These are phyloP conservation scores for Syzygium jambos DNA, from an alignment of 345 rosid species.

Conservation along the genomic window DNA sequence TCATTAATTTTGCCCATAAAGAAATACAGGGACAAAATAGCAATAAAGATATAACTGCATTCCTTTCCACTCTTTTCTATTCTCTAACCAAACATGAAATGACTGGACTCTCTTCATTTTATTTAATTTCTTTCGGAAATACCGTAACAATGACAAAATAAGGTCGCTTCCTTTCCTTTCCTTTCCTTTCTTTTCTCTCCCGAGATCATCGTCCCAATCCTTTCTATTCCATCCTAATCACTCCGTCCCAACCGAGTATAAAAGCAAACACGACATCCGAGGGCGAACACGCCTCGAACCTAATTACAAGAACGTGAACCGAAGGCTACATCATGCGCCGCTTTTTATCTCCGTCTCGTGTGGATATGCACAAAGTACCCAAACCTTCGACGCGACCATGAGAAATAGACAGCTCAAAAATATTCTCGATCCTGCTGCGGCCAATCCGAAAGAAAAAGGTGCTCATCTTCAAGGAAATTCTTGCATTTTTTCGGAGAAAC, in stretches of 20 bases:
- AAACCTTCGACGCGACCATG: too few relatives aligned
- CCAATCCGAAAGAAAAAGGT: not conserved
- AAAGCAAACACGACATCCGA: not conserved
- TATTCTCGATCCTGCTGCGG: too few relatives aligned
- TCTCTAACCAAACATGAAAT: too few relatives aligned
- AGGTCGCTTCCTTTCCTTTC: not conserved
- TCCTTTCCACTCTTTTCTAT: too few relatives aligned
- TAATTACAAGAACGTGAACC: too few relatives aligned
- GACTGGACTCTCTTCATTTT: not conserved
- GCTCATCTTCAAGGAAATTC: not conserved
- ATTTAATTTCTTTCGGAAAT: not conserved
- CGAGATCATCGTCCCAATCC: not conserved
- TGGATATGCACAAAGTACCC: not conserved
- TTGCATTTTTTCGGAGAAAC: too few relatives aligned
- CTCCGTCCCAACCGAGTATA: not conserved
- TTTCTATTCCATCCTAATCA: not conserved
- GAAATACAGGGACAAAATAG: too few relatives aligned
- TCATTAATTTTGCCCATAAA: not conserved
- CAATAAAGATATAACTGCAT: too few relatives aligned
- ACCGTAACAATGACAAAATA: not conserved
- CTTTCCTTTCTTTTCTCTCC: not conserved
- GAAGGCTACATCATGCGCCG: not conserved
- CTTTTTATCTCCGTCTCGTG: not conserved
- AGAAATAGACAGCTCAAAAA: too few relatives aligned
- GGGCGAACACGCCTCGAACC: too few relatives aligned